A percentile compares a stretch with the other conserved stretches of the same genome.
These are phyloP conservation scores for Amanita rubescens DNA, from an alignment of 768 basidiomycete genomes.

Conservation along the genomic window DNA sequence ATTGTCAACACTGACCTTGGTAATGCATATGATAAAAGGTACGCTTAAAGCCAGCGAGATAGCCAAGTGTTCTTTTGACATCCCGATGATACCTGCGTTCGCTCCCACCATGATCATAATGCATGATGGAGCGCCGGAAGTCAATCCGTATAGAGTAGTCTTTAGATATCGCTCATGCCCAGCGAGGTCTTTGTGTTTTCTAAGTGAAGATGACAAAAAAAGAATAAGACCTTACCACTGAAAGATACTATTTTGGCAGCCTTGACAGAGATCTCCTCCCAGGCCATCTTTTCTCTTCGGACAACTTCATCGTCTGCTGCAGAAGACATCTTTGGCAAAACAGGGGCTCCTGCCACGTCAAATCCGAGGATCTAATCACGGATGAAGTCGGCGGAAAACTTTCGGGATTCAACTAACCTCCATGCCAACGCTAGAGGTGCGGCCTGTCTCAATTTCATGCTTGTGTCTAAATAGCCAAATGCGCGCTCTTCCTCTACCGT, in stretches of 20 bases:
- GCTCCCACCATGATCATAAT: conserved; percentile 92
- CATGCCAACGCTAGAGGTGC: conserved; percentile 95
- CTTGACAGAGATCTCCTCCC: conserved; percentile 90
- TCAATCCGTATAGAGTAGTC: conserved; percentile 92
- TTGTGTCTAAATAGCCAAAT: conserved; percentile 93
- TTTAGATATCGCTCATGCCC: conserved; percentile 92
- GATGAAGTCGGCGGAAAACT: conserved; percentile 1
- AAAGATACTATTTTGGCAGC: conserved; percentile 93
- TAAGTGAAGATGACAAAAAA: neutral
- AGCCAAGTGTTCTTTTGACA: conserved; percentile 95
- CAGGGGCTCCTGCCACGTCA: conserved; percentile 64
- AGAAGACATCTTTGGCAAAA: conserved; percentile 59
- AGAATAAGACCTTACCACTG: conserved; percentile 45
- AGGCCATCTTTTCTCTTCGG: conserved; percentile 82
- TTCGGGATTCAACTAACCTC: conserved; percentile 48
- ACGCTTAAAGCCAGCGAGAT: conserved; percentile 91
- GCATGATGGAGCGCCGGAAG: conserved; percentile 89
- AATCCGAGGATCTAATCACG: conserved; percentile 77
- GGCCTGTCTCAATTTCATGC: conserved; percentile 93
- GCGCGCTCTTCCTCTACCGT: conserved; percentile 75
- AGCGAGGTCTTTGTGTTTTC: conserved; percentile 63
- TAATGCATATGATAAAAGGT: conserved; percentile 89
- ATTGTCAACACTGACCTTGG: conserved; percentile 55
- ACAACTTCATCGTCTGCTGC: conserved; percentile 55
- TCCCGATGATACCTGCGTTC: conserved; percentile 86